Base-by-base conservation (phyloP, 2,329 filamentous ascomycete species). In the Cladosporium austrohemisphaericum region DNA sequence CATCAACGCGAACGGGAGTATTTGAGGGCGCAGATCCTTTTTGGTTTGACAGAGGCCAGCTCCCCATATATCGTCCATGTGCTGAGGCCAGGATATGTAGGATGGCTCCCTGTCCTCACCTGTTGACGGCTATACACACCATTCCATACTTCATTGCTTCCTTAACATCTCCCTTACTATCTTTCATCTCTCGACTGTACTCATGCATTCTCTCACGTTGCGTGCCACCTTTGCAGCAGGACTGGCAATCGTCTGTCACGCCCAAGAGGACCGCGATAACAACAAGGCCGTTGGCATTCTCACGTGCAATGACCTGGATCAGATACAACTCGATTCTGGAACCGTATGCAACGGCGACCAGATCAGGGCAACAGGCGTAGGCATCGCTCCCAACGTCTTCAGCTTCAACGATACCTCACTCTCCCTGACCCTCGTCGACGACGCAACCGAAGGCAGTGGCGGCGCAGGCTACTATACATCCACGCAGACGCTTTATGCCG, bases 381-480 rank as follows among this genome's bases (percentile, higher is more conserved):
- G 36, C 6, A 40, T 40, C 20, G 36, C 36, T 14, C n/a, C 36
- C 20, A 16, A 40, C 11, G 36, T 40, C 36, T 40, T 40, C 22
- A 26, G 10, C 36, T 10, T 26, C 2, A 14, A 14, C 11, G n/a
- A 26, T n/a, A 18, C 36, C 1, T 16, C 36, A 13, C 22, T 40
- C 7, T 40, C 36, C 19, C 22, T 40, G 20, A 40, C 36, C 5
- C 36, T 40, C 36, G 23, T 40, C 36, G 36, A 40, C 22, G 18
- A 25, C 36, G 36, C n/a, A 25, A 7, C 4, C 20, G 36, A 40
- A 7, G 36, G 36, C 36, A n/a, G 13, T 13, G 36, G 13, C 22
- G 20, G 13, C 7, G 14, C 36, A 5, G 36, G 36, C 36, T 40
- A 26, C 11, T 22, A 40, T 11, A 3, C n/a, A n/a, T 40, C 36